Conservation (phyloP, 2,329 filamentous ascomycete species). For the Fusarium agapanthi region DNA sequence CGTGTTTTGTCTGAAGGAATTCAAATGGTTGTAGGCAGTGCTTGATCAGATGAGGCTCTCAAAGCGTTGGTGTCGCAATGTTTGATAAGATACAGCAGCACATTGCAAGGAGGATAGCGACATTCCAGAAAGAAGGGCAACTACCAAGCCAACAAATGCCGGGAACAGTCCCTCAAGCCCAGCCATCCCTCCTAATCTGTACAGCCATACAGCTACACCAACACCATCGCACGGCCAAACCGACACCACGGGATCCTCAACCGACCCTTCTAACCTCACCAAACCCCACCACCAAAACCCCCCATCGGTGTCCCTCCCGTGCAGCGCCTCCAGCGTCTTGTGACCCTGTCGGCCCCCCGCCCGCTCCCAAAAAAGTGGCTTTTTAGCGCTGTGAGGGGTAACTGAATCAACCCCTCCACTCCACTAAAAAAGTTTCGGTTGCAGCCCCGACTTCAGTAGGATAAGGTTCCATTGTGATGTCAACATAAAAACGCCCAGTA, state of each 20-base stretch:
- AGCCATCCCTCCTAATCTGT: neutral
- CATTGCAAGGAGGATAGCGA: neutral
- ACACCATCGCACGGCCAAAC: neutral
- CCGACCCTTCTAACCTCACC: neutral
- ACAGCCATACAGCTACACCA: neutral
- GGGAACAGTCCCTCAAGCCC: neutral
- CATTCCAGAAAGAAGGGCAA: neutral
- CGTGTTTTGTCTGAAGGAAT: rapidly evolving
- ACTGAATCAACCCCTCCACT: neutral
- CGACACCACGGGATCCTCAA: constrained; percentile 6
- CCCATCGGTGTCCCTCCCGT: neutral
- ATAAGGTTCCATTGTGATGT: neutral
- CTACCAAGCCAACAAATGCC: neutral
- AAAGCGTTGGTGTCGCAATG: neutral
- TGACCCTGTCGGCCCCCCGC: constrained; percentile 16
- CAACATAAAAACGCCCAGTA: constrained; percentile 23
- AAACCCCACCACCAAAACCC: neutral
- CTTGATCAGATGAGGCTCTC: neutral
- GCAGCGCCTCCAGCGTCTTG: neutral
- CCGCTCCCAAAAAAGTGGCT: constrained; percentile 4
- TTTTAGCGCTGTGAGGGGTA: constrained; percentile 17
- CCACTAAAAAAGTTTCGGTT: constrained; percentile 19
- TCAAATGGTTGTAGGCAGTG: rapidly evolving
- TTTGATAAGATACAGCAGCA: neutral
- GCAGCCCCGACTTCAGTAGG: constrained; percentile 6